Evolutionary conservation across 2,329 filamentous ascomycete species (phyloP), one percentile per base, ranked within the genome.

Genomic region (Diplodia sapinea): DNA sequence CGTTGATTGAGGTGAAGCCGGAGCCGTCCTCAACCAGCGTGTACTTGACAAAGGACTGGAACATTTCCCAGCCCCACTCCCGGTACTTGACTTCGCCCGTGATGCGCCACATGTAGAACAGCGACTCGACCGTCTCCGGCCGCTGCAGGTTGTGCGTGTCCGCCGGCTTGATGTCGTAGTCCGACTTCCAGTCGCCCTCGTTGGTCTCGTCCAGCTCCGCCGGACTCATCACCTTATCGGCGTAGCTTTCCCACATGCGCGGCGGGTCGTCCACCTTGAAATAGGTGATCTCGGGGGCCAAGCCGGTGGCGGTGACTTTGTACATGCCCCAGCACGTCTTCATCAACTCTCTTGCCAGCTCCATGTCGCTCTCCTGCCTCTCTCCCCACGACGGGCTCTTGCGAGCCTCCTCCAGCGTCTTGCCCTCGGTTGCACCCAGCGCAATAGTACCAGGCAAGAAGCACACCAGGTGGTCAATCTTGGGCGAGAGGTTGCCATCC

Each of bases 321-420:
- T 99, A 99, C 88, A 96, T 99, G 74, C 92, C 94, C 92, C 94
- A 97, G 84, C 95, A 99, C 1, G 95, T 98, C 69, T 97, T 94
- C 84, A 92, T 97, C 67, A 99, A 84, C 82, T 99, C 94, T 71
- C 88, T 88, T 1, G 95, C 93, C 33, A 99, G 87, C 69, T 88
- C 81, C 82, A 99, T 94, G 76, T 98, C 93, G 69, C 91, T 90
- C 68, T 97, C 93, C 73, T 96, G 89, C 76, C 90, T 86, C 71
- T 87, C 84, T 40, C 86, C 88, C 95, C 95, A 98, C 17, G 74
- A 75, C 0, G 88, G 82, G 1, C 86, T 82, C 76, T 91, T 90
- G 72, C 87, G 89, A 13, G 94, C 94, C 75, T 93, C 88, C 0
- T 86, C 84, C 68, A 97, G 87, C 0, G 90, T 87, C 40, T 91